Evolutionary conservation across 805 yeast genomes (phyloP).

Genomic region (Kodamaea neixiangensis): DNA sequence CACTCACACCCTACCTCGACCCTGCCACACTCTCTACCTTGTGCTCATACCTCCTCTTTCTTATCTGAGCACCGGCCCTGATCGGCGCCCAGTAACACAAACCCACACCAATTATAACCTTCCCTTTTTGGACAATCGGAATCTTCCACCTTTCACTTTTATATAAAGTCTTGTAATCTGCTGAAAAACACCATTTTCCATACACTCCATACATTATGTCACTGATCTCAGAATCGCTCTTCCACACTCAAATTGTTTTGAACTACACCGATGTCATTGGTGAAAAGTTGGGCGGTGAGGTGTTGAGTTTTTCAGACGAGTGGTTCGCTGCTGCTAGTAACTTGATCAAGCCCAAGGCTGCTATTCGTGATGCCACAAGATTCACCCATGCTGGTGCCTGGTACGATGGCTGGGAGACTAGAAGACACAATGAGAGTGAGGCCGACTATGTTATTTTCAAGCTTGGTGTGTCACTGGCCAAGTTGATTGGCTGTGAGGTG

Average conservation of each 20-base stretch:
- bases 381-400: slow-evolving; percentile 90
- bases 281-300: slow-evolving; percentile 77
- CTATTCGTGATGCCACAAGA: slow-evolving; percentile 77
- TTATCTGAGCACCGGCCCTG: not conserved
- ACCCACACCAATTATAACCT: not conserved
- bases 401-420: slow-evolving; percentile 99
- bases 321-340: slow-evolving; percentile 95
- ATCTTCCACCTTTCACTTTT: not conserved
- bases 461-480: slow-evolving; percentile 83
- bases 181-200: not conserved
- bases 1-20: no score
- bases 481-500: slow-evolving; percentile 77
- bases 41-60: no score
- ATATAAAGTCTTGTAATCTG: not conserved
- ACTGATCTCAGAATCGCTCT: slow-evolving; percentile 30
- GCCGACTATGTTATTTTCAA: slow-evolving; percentile 86
- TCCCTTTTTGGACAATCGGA: not conserved
- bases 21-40: not conserved
- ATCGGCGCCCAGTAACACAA: not conserved
- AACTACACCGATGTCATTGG: slow-evolving; percentile 79
- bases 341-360: slow-evolving; percentile 76
- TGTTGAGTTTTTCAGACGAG: slow-evolving; percentile 75
- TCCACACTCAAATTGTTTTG: slow-evolving; percentile 48
- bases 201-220: not conserved
- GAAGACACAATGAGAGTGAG: slow-evolving; percentile 84